Evolutionary conservation across 192 early-diverging fungal species (phyloP).

Genomic region (Coemansia sp.): DNA sequence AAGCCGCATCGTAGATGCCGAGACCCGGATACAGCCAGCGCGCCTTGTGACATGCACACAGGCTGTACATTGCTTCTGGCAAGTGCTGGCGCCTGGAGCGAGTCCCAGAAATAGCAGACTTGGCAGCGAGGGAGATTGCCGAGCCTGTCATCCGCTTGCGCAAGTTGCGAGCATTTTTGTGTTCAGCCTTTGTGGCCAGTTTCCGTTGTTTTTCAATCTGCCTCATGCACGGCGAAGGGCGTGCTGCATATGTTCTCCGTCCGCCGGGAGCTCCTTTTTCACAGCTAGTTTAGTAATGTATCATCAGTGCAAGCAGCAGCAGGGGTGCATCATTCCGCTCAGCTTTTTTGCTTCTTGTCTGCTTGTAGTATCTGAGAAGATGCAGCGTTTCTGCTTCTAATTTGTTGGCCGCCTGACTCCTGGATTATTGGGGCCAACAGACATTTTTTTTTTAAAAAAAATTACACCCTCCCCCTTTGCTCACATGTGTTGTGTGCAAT

Average conservation of each 20-base stretch:
- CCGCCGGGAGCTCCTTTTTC: too few relatives aligned
- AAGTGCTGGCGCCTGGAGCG: too few relatives aligned
- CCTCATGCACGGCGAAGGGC: background rate
- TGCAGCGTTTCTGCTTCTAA: constrained; percentile 1
- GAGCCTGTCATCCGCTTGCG: too few relatives aligned
- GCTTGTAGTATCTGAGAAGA: constrained; percentile 1
- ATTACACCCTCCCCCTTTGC: too few relatives aligned
- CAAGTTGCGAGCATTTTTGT: too few relatives aligned
- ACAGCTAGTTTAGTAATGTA: too few relatives aligned
- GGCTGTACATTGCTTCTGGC: too few relatives aligned
- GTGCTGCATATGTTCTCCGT: background rate
- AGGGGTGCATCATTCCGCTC: background rate
- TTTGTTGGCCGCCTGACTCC: constrained; percentile 3
- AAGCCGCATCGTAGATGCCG: background rate
- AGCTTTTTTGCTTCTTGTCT: background rate
- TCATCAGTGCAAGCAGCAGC: background rate
- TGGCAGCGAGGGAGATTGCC: too few relatives aligned
- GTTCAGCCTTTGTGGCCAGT: background rate
- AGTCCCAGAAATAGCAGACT: too few relatives aligned
- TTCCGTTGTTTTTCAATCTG: background rate
- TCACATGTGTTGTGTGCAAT: background rate
- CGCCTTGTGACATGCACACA: background rate
- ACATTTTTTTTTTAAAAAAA: background rate
- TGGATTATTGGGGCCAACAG: background rate
- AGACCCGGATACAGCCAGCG: background rate